Base-by-base conservation (phyloP, 805 yeast genomes). In the Candida maris region DNA sequence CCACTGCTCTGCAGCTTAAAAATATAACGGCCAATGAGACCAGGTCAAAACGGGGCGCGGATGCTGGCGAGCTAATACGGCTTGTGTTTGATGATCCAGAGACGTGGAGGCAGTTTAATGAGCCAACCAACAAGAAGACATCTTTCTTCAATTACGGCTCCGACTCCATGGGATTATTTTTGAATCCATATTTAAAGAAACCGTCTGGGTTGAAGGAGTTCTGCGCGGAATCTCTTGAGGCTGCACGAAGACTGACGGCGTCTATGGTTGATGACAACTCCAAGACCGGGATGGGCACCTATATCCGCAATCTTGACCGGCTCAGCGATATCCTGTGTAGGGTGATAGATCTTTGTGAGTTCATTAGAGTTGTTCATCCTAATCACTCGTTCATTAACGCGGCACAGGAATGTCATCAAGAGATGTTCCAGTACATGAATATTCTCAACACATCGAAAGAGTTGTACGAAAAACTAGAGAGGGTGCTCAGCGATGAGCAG, bases 351-450 rank as follows among this genome's bases (percentile, higher is more conserved):
- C 72, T 91, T 33, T 91, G 96, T 24, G 97, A 89, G 50, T 91
- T 91, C 62, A 77, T 93, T 19, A 67, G 97, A 31, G 88, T 87
- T 17, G 79, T 82, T 1, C 97, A 91, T 56, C 97, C 97, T 1
- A 74, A 80, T 45, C 66, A 66, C 33, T 60, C 66, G 13, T 87
- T 85, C 71, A 70, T 83, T 8, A 70, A 69, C 26, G 89, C 88
- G 2, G 96, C 98, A 1, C 95, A 91, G 53, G 71, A 74, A 29
- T 83, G 93, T 24, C 96, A 91, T 55, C 94, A 86, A 49, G 68
- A 77, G 45, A 77, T 91, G 84, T 91, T 82, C 59, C 95, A 88
- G 53, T 89, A 81, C 59, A 93, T 93, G 98, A 93, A 88, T 59
- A 73, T 82, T 35, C 67, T 93, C 30, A 93, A 93, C 59, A 89